phyloP scores from a whole-genome alignment of 2,329 filamentous ascomycete species.

The Diaporthe caulivora region DNA sequence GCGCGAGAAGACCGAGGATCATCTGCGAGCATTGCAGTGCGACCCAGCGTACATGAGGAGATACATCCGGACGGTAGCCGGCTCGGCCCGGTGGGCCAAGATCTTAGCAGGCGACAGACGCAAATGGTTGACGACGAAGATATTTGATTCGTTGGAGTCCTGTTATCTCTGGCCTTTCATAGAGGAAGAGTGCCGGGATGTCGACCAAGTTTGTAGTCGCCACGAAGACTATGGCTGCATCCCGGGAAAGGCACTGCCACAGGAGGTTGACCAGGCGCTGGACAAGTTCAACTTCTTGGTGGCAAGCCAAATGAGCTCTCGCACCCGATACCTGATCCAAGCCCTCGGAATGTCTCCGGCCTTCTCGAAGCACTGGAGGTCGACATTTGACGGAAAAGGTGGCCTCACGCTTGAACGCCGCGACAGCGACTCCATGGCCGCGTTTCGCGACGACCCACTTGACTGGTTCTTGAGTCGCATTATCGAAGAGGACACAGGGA shows the following conservation, averaged over 20 bases:
- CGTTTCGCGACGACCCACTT: not conserved
- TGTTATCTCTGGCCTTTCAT: not conserved
- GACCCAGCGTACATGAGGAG: not conserved
- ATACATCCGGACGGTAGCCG: not conserved
- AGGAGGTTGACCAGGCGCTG: not conserved
- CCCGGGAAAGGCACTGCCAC: not conserved
- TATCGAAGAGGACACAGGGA: not conserved
- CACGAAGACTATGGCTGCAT: not conserved
- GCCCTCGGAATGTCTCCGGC: not conserved
- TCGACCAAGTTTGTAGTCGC: not conserved
- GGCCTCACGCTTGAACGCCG: not conserved
- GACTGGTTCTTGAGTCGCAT: not conserved
- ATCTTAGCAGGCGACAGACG: not conserved
- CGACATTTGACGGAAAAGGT: not conserved
- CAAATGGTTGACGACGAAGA: not conserved
- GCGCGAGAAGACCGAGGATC: slow-evolving; percentile 14
- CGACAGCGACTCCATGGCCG: not conserved
- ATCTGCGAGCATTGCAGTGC: slow-evolving; percentile 10
- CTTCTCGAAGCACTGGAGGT: not conserved
- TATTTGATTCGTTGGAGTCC: not conserved
- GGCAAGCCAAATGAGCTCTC: not conserved
- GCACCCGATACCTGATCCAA: not conserved
- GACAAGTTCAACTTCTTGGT: not conserved
- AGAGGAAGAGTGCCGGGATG: not conserved
- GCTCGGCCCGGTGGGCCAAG: not conserved